Evolutionary conservation across 1,284 basidiomycete genomes (phyloP).

Genomic region (Puccinia hordei): DNA sequence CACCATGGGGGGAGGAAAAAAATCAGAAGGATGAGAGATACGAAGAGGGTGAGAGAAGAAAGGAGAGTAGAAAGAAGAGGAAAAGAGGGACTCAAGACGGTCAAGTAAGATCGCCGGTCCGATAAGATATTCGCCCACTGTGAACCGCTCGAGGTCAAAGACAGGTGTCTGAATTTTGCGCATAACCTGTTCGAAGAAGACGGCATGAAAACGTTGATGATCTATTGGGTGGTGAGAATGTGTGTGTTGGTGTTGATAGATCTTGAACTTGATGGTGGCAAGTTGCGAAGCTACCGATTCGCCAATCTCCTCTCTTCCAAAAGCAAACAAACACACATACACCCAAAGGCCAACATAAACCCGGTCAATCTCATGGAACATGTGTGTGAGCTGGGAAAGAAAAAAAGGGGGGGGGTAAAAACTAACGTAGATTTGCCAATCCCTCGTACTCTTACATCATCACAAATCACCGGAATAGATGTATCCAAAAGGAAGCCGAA

Average conservation of each 20-base stretch:
- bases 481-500: constrained; percentile 42
- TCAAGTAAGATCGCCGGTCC: constrained; percentile 47
- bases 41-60: background rate
- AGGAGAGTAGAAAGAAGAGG: background rate
- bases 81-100: constrained; percentile 22
- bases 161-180: constrained; percentile 20
- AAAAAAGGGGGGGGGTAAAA: background rate
- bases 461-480: constrained; percentile 31
- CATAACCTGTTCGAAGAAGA: constrained; percentile 30
- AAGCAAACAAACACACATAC: background rate
- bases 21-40: background rate
- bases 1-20: too few species aligned
- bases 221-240: too few species aligned
- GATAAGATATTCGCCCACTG: constrained; percentile 2
- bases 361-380: too few species aligned
- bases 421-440: constrained; percentile 48
- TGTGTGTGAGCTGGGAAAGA: too few species aligned
- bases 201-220: too few species aligned
- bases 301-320: background rate
- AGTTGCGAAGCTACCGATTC: background rate
- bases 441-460: constrained; percentile 48
- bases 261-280: background rate
- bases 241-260: too few species aligned
- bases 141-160: background rate
- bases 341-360: background rate